These are phyloP conservation scores for Colletotrichum sp. DNA, from an alignment of 2,329 filamentous ascomycete genomes.

Conservation along the genomic window DNA sequence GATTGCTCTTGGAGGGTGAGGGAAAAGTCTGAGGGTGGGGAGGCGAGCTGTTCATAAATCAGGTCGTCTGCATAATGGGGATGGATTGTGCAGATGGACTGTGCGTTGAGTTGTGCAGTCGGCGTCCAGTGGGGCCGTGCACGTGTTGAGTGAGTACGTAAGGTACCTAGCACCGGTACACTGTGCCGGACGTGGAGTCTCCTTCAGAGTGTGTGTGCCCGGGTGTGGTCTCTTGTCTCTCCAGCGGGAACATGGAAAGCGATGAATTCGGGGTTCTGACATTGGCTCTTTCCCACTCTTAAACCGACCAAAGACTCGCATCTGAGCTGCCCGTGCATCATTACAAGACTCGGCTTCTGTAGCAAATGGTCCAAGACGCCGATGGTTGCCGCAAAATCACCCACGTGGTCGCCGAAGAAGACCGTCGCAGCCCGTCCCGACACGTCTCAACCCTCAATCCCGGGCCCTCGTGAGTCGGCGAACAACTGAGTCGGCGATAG, in stretches of 20 bases:
- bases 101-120: not conserved
- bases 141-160: not conserved
- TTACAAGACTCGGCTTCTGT: not conserved
- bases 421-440: not conserved
- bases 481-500: not conserved
- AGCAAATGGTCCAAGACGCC: not conserved
- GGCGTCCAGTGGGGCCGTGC: not conserved
- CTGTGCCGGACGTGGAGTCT: not conserved
- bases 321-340: not conserved
- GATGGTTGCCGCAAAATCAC: not conserved
- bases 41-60: not conserved
- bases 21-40: not conserved
- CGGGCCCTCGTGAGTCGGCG: not conserved
- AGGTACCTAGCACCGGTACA: not conserved
- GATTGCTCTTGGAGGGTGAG: constrained; percentile 6
- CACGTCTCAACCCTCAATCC: not conserved
- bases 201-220: not conserved
- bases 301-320: not conserved
- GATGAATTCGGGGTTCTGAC: not conserved
- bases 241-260: not conserved
- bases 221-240: not conserved
- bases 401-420: constrained; percentile 7
- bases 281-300: not conserved
- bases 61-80: not conserved
- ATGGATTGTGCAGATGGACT: not conserved